Evolutionary conservation across 2,329 filamentous ascomycete species (phyloP).

Genomic region (Fusarium sp.): DNA sequence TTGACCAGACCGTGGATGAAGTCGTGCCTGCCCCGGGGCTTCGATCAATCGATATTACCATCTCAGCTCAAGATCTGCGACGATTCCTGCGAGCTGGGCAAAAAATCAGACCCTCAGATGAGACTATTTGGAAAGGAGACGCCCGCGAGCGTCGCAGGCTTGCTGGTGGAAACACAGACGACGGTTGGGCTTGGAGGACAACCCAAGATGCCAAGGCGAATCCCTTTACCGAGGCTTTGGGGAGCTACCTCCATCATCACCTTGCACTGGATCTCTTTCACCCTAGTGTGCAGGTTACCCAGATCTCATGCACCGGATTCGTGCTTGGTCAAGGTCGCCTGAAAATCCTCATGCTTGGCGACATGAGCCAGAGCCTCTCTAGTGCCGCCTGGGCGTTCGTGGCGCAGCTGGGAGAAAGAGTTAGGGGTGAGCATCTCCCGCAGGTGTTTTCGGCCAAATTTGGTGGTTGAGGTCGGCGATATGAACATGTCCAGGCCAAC

Average conservation of each 20-base stretch:
- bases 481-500: neutral
- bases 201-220: slow-evolving; percentile 34
- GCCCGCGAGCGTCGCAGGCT: slow-evolving; percentile 55
- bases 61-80: slow-evolving; percentile 59
- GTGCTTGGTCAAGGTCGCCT: slow-evolving; percentile 63
- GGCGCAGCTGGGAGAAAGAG: slow-evolving; percentile 48
- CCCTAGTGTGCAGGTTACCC: slow-evolving; percentile 62
- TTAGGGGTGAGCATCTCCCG: slow-evolving; percentile 43
- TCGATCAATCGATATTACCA: slow-evolving; percentile 62
- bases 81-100: slow-evolving; percentile 58
- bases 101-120: slow-evolving; percentile 1
- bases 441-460: slow-evolving; percentile 35
- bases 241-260: slow-evolving; percentile 61
- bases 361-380: slow-evolving; percentile 45
- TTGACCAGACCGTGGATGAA: slow-evolving; percentile 26
- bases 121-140: slow-evolving; percentile 46
- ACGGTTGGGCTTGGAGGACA: slow-evolving; percentile 63
- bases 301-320: slow-evolving; percentile 67
- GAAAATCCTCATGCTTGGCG: slow-evolving; percentile 55
- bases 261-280: slow-evolving; percentile 66
- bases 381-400: slow-evolving; percentile 53
- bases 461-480: slow-evolving; percentile 17
- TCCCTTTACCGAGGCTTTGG: slow-evolving; percentile 62
- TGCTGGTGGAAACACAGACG: slow-evolving; percentile 59
- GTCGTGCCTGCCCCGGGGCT: slow-evolving; percentile 43